Base-by-base conservation (phyloP, 495 filamentous ascomycete genomes). In the Xylaria telfairii region DNA sequence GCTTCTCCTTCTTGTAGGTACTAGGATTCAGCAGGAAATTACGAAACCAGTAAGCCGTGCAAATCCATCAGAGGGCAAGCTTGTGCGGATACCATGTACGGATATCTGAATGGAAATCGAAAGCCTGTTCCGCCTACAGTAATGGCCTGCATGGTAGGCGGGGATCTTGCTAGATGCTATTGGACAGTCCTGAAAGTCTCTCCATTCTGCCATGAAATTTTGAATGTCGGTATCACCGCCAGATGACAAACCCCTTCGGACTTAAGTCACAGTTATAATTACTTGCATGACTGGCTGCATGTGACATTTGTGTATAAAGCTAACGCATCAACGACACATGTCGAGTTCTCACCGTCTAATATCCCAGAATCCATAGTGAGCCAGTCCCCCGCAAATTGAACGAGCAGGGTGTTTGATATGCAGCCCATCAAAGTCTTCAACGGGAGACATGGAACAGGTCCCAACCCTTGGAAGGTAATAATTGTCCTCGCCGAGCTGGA, bases 381-480 rank as follows among this genome's bases (percentile, higher is more conserved):
- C 9, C 32, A 41, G 8, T 61, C 10, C 21, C 9, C 8, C 3
- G 19, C 30, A 19, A 60, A 10, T 21, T 12, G 7, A 37, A n/a
- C 21, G 21, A 60, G 56, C 0, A 17, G 15, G 13, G 15, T 3
- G 28, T 57, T 37, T 51, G 26, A 42, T 17, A 73, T 76, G 72
- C 70, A 71, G 21, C 65, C 76, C 21, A 69, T 78, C 70, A 76
- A 76, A 21, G 39, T 76, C 60, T 72, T 72, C 37, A 68, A 76
- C 39, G 73, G 44, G 13, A 73, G 85, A 57, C 84, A 85, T 67
- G 80, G 74, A 65, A 65, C 59, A 34, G 87, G 87, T 30, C 89
- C 90, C 68, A 92, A 92, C 75, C 88, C 89, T 28, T 91, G 85
- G 84, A 92, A 92, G 73, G 84, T 90, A 34, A 80, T 83, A 70